Evolutionary conservation across 345 rosid genomes (phyloP).

Genomic region (Anastatica hierochuntica): DNA sequence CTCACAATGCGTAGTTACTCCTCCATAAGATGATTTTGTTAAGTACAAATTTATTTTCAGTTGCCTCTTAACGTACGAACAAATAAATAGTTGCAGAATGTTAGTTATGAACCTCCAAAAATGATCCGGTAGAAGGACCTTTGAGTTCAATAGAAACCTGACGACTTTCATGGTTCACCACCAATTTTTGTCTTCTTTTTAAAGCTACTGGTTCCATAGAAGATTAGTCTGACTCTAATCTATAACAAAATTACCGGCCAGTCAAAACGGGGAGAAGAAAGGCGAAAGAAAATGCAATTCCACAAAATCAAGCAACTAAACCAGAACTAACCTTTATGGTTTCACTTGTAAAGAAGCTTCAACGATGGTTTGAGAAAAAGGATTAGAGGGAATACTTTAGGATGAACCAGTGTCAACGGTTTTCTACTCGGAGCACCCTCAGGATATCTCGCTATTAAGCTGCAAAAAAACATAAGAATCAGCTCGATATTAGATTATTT

Average conservation of each 20-base stretch:
- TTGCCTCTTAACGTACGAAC: too few species aligned
- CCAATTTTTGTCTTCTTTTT: conserved; percentile 16
- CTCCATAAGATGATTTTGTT: too few species aligned
- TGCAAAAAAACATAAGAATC: conserved; percentile 30
- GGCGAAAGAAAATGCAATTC: neutral
- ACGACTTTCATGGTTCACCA: conserved; percentile 23
- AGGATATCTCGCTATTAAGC: conserved; percentile 29
- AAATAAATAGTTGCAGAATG: too few species aligned
- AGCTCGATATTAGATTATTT: conserved; percentile 6
- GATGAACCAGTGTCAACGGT: conserved; percentile 18
- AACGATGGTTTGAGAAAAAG: conserved; percentile 12
- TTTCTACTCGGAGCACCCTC: conserved; percentile 22
- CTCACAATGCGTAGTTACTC: too few species aligned
- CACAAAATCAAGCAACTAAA: conserved; percentile 2
- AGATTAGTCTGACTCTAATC: conserved; percentile 53
- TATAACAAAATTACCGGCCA: conserved; percentile 31
- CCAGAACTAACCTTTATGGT: conserved; percentile 47
- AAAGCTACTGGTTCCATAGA: conserved; percentile 26
- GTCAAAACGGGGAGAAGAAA: conserved; percentile 5
- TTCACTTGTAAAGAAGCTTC: conserved; percentile 50
- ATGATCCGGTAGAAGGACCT: conserved; percentile 33
- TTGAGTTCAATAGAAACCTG: conserved; percentile 28
- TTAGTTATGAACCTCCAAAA: too few species aligned
- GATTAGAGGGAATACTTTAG: conserved; percentile 20
- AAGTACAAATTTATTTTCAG: too few species aligned